These are phyloP conservation scores for Tillandsia fasciculata DNA, from an alignment of 176 grass and related monocot genomes.

Conservation along the genomic window DNA sequence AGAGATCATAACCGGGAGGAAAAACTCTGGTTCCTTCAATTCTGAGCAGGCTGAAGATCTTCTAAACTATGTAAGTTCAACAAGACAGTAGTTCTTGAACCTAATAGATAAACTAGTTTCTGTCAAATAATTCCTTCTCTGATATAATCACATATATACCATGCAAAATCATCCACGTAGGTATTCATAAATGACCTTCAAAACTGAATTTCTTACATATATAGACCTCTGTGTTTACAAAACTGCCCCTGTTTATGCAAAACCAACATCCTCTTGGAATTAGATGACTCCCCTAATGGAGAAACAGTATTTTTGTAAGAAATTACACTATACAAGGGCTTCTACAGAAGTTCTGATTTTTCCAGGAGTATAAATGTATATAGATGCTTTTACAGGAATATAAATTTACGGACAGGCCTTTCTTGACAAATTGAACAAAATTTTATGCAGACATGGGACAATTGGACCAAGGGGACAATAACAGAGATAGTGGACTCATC, in stretches of 20 bases:
- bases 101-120: neutral
- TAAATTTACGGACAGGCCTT: neutral
- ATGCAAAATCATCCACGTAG: too few species aligned
- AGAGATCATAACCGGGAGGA: constrained; percentile 10
- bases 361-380: neutral
- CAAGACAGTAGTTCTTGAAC: neutral
- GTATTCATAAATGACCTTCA: too few species aligned
- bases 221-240: too few species aligned
- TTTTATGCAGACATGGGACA: constrained; percentile 23
- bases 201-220: too few species aligned
- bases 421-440: neutral
- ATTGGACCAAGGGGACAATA: constrained; percentile 4
- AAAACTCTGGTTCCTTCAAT: neutral
- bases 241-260: too few species aligned
- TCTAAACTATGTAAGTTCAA: neutral
- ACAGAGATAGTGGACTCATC: constrained; percentile 2
- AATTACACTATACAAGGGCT: constrained; percentile 22
- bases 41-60: neutral
- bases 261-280: too few species aligned
- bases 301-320: constrained; percentile 20
- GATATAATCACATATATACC: too few species aligned
- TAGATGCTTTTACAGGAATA: constrained; percentile 24
- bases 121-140: neutral
- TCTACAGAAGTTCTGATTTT: neutral
- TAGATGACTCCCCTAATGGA: too few species aligned